Evolutionary conservation across 1,284 basidiomycete genomes (phyloP).

Genomic region (Thecaphora frezii): DNA sequence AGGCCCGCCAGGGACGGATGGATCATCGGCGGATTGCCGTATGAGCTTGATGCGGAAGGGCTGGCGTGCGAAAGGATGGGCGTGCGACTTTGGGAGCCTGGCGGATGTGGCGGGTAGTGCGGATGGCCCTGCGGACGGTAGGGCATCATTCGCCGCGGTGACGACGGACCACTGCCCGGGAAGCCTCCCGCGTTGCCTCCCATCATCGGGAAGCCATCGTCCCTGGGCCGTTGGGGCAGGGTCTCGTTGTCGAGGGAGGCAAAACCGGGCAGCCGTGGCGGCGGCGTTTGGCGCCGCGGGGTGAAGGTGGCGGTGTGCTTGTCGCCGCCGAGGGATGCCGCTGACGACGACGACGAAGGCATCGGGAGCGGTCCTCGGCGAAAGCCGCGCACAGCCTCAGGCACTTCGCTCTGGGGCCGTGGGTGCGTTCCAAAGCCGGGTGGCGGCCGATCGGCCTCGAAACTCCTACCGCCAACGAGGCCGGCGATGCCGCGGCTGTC

Average conservation of each 20-base stretch:
- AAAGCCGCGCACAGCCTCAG: not conserved
- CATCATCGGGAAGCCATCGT: slow-evolving; percentile 3
- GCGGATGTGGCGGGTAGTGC: slow-evolving; percentile 8
- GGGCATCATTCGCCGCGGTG: slow-evolving; percentile 20
- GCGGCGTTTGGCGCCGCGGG: slow-evolving; percentile 10
- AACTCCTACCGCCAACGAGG: not conserved
- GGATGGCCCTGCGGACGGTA: slow-evolving; percentile 15
- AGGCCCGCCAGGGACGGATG: slow-evolving; percentile 45
- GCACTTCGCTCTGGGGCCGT: not conserved
- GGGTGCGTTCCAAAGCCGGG: not conserved
- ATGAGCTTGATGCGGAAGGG: slow-evolving; percentile 21
- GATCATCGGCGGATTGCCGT: slow-evolving; percentile 45
- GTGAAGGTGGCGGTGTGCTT: not conserved
- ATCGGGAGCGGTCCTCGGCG: too few species aligned
- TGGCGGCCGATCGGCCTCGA: not conserved
- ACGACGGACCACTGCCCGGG: slow-evolving; percentile 9
- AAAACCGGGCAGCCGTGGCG: slow-evolving; percentile 28
- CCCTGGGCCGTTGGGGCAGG: not conserved
- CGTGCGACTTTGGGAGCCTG: slow-evolving; percentile 8
- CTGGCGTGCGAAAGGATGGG: slow-evolving; percentile 25
- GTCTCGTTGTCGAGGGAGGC: slow-evolving; percentile 26
- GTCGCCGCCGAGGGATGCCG: too few species aligned
- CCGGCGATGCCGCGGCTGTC: not conserved
- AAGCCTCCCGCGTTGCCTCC: not conserved
- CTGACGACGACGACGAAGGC: too few species aligned